These are phyloP conservation scores for Populus deltoides DNA, from an alignment of 345 rosid species.

Conservation along the genomic window DNA sequence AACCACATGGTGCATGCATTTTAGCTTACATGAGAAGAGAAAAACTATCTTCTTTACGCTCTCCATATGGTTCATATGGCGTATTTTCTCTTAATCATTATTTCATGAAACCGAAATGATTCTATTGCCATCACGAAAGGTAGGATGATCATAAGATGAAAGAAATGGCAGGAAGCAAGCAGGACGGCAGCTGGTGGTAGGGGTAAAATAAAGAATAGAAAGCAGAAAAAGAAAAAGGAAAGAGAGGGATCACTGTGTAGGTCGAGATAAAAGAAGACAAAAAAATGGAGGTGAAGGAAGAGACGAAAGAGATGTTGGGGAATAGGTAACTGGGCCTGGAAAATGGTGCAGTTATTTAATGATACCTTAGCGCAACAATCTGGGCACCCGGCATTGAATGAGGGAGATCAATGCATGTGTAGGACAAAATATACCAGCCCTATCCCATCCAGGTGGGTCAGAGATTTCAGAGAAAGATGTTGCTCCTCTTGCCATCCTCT, in stretches of 20 bases:
- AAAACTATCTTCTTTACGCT: background rate
- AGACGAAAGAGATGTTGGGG: background rate
- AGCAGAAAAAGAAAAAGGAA: background rate
- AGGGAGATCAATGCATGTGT: constrained; percentile 15
- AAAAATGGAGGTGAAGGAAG: background rate
- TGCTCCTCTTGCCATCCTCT: background rate
- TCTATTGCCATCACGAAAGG: background rate
- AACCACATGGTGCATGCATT: background rate
- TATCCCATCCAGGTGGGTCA: constrained; percentile 5
- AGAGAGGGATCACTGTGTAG: background rate
- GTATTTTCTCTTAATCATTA: background rate
- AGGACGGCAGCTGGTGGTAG: background rate
- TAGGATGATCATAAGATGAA: background rate
- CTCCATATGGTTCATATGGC: background rate
- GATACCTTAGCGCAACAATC: constrained; percentile 3
- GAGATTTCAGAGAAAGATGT: background rate
- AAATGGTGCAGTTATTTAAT: background rate
- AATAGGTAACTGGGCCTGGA: background rate
- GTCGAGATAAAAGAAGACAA: background rate
- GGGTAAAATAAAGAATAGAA: background rate
- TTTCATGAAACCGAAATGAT: background rate
- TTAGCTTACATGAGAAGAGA: no score
- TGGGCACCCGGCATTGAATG: constrained; percentile 26
- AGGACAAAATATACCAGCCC: background rate
- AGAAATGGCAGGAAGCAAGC: background rate